A percentile compares a stretch with the other conserved stretches of the same genome.
phyloP scores from a whole-genome alignment of 257 asterid species.

The Solanum corneliomulleri region DNA sequence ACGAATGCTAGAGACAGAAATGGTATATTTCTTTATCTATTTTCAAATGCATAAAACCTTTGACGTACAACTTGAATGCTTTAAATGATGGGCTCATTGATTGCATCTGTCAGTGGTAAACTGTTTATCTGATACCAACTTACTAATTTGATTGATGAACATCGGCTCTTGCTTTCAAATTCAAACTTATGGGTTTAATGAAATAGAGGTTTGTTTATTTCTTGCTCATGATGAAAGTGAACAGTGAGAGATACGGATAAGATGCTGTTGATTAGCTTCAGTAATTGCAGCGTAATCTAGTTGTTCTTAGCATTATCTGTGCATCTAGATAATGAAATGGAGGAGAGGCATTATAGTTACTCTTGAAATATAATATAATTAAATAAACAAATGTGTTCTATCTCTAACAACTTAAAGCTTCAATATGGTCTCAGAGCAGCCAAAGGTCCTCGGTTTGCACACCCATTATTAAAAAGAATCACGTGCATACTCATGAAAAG shows the following conservation, averaged over 20 bases:
- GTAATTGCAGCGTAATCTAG: neutral
- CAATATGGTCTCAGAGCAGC: neutral
- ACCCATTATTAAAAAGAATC: neutral
- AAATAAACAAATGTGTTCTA: neutral
- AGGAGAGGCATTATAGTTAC: neutral
- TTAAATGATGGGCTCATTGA: neutral
- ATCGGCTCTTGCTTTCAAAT: neutral
- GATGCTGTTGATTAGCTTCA: neutral
- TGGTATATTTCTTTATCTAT: constrained; percentile 38
- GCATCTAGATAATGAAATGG: neutral
- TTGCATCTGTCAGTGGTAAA: neutral
- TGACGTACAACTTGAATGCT: neutral
- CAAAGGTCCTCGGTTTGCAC: neutral
- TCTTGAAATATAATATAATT: neutral
- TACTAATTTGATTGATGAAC: neutral
- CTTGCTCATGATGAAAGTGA: neutral
- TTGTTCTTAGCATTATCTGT: neutral
- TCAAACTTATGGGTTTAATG: neutral
- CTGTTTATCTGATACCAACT: neutral
- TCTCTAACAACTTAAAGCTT: neutral
- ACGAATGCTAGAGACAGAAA: constrained; percentile 52
- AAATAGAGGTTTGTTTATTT: neutral
- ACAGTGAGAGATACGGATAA: neutral
- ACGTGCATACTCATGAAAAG: neutral
- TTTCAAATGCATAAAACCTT: neutral